A percentile compares a stretch with the other conserved stretches of the same genome.
phyloP scores from a whole-genome alignment of 2,329 filamentous ascomycete genomes.

The Diaporthe aspalathi region DNA sequence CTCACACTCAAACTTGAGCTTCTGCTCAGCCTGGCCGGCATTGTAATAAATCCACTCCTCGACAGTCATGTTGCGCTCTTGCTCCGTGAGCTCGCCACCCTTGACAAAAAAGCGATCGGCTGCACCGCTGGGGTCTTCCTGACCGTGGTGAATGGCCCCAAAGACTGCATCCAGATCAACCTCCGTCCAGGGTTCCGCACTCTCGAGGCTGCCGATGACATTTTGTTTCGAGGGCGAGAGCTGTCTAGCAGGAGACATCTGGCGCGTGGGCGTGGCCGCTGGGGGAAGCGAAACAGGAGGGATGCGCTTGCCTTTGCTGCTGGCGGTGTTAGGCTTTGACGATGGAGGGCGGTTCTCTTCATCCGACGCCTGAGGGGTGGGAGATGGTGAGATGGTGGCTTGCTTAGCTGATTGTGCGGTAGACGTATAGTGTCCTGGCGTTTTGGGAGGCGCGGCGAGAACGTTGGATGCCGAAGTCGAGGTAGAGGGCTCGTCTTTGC shows the following conservation, averaged over 20 bases:
- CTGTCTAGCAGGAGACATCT: conserved; percentile 69
- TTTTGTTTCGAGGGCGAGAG: conserved; percentile 49
- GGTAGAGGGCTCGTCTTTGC: conserved; percentile 47
- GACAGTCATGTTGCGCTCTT: conserved; percentile 90
- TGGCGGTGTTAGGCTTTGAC: conserved; percentile 66
- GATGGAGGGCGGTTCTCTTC: conserved; percentile 84
- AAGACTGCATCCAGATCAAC: conserved; percentile 82
- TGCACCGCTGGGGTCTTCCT: conserved; percentile 61
- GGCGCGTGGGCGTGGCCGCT: conserved; percentile 59
- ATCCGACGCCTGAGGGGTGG: conserved; percentile 80
- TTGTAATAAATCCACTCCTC: conserved; percentile 92
- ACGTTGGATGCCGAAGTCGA: conserved; percentile 40
- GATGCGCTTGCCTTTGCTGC: conserved; percentile 57
- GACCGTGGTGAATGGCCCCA: conserved; percentile 53
- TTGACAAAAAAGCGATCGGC: conserved; percentile 62
- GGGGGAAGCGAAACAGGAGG: conserved; percentile 55
- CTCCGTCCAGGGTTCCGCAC: conserved; percentile 74
- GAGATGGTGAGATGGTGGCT: conserved; percentile 69
- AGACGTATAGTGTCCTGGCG: conserved; percentile 55
- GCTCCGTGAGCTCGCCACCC: conserved; percentile 73
- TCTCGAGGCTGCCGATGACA: conserved; percentile 65
- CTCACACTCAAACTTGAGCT: conserved; percentile 84
- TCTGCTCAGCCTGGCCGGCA: conserved; percentile 82
- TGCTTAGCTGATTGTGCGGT: conserved; percentile 64
- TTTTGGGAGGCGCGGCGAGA: conserved; percentile 48